These are phyloP conservation scores for Pseudohalonectria lignicola DNA, from an alignment of 2,329 filamentous ascomycete species.

Conservation along the genomic window DNA sequence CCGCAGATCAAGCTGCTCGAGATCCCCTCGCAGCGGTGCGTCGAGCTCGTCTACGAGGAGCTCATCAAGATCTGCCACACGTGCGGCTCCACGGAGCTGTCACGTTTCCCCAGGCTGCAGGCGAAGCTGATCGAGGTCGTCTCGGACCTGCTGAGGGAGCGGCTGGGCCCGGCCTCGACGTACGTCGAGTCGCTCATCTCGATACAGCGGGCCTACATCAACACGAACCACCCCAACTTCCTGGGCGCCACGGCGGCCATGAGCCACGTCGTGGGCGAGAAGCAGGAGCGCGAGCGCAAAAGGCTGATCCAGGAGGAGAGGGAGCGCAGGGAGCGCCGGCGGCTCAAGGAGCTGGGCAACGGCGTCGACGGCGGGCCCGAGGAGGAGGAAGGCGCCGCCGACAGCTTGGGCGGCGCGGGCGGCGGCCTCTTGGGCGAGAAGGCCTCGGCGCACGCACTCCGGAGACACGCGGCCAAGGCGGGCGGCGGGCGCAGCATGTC, in stretches of 20 bases:
- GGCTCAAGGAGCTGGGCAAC: slow-evolving; percentile 80
- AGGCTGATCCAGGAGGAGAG: slow-evolving; percentile 70
- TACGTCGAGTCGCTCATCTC: slow-evolving; percentile 97
- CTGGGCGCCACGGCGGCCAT: slow-evolving; percentile 92
- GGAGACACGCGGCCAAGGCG: slow-evolving; percentile 37
- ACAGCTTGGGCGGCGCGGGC: slow-evolving; percentile 46
- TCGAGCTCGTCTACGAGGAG: slow-evolving; percentile 97
- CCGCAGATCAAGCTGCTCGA: slow-evolving; percentile 97
- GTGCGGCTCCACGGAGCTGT: slow-evolving; percentile 88
- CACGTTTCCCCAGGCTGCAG: slow-evolving; percentile 83
- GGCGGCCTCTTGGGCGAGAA: slow-evolving; percentile 41
- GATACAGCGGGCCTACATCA: slow-evolving; percentile 97
- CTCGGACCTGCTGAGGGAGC: slow-evolving; percentile 85
- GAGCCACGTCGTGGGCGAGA: slow-evolving; percentile 90
- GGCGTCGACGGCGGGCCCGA: slow-evolving; percentile 53
- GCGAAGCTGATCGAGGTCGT: slow-evolving; percentile 97
- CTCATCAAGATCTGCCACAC: slow-evolving; percentile 99
- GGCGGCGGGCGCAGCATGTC: slow-evolving; percentile 63
- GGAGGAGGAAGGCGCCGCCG: slow-evolving; percentile 33
- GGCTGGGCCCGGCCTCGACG: slow-evolving; percentile 74
- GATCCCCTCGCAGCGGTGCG: slow-evolving; percentile 87
- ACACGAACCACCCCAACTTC: slow-evolving; percentile 99
- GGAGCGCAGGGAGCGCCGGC: slow-evolving; percentile 71
- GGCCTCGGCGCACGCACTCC: slow-evolving; percentile 43
- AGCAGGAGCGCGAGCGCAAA: slow-evolving; percentile 88